Conservation (phyloP, 345 rosid species). For the Populus alba region DNA sequence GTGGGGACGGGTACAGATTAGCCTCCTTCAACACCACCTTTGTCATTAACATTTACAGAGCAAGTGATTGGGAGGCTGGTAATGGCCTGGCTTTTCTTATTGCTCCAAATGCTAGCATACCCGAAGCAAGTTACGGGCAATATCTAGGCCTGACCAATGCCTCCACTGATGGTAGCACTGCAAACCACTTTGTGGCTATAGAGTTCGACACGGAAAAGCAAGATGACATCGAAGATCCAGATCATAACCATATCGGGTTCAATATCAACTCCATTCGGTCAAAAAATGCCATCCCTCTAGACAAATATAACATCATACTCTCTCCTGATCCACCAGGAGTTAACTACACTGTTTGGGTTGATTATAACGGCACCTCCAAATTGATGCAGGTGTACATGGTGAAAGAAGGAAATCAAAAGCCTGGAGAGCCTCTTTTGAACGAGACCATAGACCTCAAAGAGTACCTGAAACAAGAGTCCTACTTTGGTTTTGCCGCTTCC, state of each 20-base stretch:
- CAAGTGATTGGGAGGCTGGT: slow-evolving; percentile 18
- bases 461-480: slow-evolving; percentile 35
- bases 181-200: slow-evolving; percentile 45
- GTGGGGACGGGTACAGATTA: neutral
- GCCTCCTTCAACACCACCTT: slow-evolving; percentile 57
- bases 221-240: slow-evolving; percentile 33
- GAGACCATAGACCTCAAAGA: slow-evolving; percentile 36
- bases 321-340: slow-evolving; percentile 17
- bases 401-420: slow-evolving; percentile 25
- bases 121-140: slow-evolving; percentile 39
- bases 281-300: slow-evolving; percentile 21
- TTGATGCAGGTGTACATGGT: slow-evolving; percentile 39
- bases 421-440: slow-evolving; percentile 24
- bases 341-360: slow-evolving; percentile 43
- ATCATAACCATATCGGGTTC: slow-evolving; percentile 48
- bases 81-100: slow-evolving; percentile 54
- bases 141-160: slow-evolving; percentile 54
- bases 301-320: neutral
- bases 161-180: slow-evolving; percentile 37
- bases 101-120: slow-evolving; percentile 30
- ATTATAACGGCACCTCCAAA: slow-evolving; percentile 40
- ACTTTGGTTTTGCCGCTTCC: slow-evolving; percentile 54
- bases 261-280: slow-evolving; percentile 27
- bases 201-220: slow-evolving; percentile 50
- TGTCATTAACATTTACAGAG: slow-evolving; percentile 38